These are phyloP conservation scores for Alternaria hordeiaustralica DNA, from an alignment of 2,329 filamentous ascomycete genomes.

Conservation along the genomic window DNA sequence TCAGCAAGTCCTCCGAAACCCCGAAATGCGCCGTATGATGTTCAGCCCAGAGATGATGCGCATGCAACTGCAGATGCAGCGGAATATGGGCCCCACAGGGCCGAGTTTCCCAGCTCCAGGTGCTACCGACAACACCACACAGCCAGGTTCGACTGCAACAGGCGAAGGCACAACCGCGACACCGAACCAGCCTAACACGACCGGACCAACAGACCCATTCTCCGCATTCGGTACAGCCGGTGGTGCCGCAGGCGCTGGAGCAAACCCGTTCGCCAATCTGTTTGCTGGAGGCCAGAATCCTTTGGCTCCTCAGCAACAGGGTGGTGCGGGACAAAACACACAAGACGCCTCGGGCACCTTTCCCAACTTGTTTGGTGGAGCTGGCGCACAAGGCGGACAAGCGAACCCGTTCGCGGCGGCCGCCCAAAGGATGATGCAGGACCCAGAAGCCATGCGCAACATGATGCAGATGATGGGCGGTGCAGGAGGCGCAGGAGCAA, in stretches of 20 bases:
- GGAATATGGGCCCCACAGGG: slow-evolving; percentile 60
- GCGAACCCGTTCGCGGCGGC: slow-evolving; percentile 59
- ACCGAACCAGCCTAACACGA: slow-evolving; percentile 45
- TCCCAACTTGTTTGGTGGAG: slow-evolving; percentile 61
- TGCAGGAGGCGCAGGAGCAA: slow-evolving; percentile 50
- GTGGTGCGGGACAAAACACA: slow-evolving; percentile 25
- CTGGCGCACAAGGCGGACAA: slow-evolving; percentile 35
- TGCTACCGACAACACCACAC: slow-evolving; percentile 81
- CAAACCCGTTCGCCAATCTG: slow-evolving; percentile 68
- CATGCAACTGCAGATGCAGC: slow-evolving; percentile 82
- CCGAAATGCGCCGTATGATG: slow-evolving; percentile 89
- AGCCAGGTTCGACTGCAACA: slow-evolving; percentile 19
- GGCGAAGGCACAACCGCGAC: slow-evolving; percentile 45
- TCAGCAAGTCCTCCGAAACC: slow-evolving; percentile 85
- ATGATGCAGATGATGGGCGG: slow-evolving; percentile 62
- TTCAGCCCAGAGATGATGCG: slow-evolving; percentile 86
- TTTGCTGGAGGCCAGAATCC: slow-evolving; percentile 53
- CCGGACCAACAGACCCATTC: slow-evolving; percentile 55
- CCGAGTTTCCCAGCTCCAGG: slow-evolving; percentile 86
- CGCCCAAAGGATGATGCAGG: slow-evolving; percentile 59
- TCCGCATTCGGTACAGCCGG: slow-evolving; percentile 50
- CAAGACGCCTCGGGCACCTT: slow-evolving; percentile 40
- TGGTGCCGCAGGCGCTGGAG: slow-evolving; percentile 28
- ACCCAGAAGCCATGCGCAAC: slow-evolving; percentile 62
- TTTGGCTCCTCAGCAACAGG: slow-evolving; percentile 37